phyloP scores from a whole-genome alignment of 2,329 filamentous ascomycete genomes.

The Endoconidiophora polonica region DNA sequence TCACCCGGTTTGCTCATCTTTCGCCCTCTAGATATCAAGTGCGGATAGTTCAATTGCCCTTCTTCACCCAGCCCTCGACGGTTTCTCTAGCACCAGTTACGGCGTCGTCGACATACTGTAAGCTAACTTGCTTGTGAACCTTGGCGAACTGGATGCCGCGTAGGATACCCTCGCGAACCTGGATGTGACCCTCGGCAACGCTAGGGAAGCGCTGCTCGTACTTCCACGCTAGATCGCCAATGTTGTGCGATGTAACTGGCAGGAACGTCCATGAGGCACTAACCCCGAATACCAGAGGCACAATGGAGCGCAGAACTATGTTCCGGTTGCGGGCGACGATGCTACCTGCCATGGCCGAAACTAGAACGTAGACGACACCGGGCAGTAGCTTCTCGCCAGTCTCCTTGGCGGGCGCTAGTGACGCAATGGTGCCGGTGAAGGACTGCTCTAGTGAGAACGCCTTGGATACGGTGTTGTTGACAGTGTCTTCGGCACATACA shows the following conservation, averaged over 20 bases:
- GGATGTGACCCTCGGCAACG: constrained; percentile 64
- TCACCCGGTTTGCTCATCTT: not conserved
- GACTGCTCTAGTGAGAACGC: constrained; percentile 74
- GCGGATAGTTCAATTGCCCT: constrained; percentile 49
- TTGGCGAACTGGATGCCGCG: constrained; percentile 57
- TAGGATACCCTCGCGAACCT: constrained; percentile 50
- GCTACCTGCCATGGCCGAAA: constrained; percentile 85
- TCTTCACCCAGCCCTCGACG: constrained; percentile 79
- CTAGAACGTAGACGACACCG: constrained; percentile 78
- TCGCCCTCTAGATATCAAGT: constrained; percentile 1
- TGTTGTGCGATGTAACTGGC: constrained; percentile 79
- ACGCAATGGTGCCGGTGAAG: constrained; percentile 78
- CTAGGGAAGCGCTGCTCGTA: constrained; percentile 83
- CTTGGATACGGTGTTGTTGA: constrained; percentile 67
- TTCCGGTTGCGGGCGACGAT: constrained; percentile 82
- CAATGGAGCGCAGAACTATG: constrained; percentile 58
- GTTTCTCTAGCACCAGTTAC: constrained; percentile 58
- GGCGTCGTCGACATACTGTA: constrained; percentile 63
- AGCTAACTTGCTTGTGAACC: constrained; percentile 54
- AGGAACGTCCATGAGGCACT: constrained; percentile 71
- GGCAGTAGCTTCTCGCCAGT: constrained; percentile 81
- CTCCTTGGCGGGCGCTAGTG: constrained; percentile 70
- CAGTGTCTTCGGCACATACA: constrained; percentile 56
- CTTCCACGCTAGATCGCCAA: constrained; percentile 71
- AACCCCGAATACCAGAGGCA: constrained; percentile 66